These are phyloP conservation scores for Vanderwaltozyma verrucispora DNA, from an alignment of 805 yeast genomes.

Conservation along the genomic window DNA sequence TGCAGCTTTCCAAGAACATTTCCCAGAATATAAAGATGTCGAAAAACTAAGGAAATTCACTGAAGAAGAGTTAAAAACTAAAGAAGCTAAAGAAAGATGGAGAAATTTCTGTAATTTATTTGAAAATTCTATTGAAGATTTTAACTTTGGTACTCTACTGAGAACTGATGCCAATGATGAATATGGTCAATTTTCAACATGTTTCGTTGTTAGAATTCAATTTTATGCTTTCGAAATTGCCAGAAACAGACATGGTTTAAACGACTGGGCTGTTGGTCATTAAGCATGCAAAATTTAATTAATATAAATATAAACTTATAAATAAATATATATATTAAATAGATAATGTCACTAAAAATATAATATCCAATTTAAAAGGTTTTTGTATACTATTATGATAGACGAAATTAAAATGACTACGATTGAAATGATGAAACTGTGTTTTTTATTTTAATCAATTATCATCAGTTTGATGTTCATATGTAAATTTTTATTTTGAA, in stretches of 20 bases:
- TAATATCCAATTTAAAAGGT: too few relatives aligned
- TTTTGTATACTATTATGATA: too few relatives aligned
- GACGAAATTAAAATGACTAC: too few relatives aligned
- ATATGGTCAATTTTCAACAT: constrained; percentile 74
- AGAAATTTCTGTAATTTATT: constrained; percentile 74
- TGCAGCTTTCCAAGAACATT: constrained; percentile 47
- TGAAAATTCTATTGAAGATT: constrained; percentile 76
- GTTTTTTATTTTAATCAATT: too few relatives aligned
- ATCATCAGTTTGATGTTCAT: too few relatives aligned
- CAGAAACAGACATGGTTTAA: constrained; percentile 81
- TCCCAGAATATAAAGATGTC: constrained; percentile 79
- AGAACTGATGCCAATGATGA: constrained; percentile 64
- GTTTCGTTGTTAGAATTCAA: constrained; percentile 87
- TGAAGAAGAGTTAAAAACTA: constrained; percentile 77
- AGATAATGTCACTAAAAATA: not conserved
- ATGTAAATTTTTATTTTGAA: too few relatives aligned
- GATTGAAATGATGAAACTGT: too few relatives aligned
- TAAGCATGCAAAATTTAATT: not conserved
- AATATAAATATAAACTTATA: too few relatives aligned
- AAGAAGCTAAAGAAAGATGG: constrained; percentile 81
- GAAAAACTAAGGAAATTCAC: constrained; percentile 44
- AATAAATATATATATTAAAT: not conserved
- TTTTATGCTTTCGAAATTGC: constrained; percentile 92
- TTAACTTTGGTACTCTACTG: constrained; percentile 88
- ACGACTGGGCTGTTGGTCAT: constrained; percentile 69